Evolutionary conservation across 768 basidiomycete species (phyloP).

Genomic region (Rhodotorula taiwanensis): DNA sequence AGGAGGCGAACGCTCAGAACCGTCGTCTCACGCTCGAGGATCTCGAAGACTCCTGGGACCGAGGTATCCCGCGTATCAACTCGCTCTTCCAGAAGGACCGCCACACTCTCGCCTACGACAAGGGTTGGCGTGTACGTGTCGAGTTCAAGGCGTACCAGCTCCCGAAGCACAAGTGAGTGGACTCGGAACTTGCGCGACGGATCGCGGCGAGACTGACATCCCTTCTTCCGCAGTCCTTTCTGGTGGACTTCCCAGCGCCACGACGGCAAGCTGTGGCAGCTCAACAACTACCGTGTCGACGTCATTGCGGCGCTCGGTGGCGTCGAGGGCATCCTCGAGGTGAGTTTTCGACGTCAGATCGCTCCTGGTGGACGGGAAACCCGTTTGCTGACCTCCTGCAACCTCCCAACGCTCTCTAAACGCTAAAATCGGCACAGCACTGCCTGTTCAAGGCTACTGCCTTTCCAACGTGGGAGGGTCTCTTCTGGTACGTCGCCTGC

Average conservation of each 20-base stretch:
- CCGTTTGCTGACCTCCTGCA: neutral
- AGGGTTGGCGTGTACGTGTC: constrained; percentile 95
- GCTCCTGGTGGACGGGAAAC: too few species aligned
- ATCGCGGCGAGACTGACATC: constrained; percentile 15
- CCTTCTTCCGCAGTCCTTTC: constrained; percentile 74
- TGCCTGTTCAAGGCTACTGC: neutral
- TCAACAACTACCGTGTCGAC: constrained; percentile 97
- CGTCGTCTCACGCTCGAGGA: constrained; percentile 93
- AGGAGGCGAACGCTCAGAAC: constrained; percentile 98
- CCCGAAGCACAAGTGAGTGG: constrained; percentile 51
- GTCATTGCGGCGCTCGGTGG: constrained; percentile 96
- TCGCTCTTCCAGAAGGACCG: constrained; percentile 96
- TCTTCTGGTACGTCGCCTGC: neutral
- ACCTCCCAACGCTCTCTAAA: constrained; percentile 32
- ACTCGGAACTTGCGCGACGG: constrained; percentile 9
- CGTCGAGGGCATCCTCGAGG: constrained; percentile 61
- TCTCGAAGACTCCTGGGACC: constrained; percentile 97
- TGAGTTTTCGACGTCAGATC: neutral
- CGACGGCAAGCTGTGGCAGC: constrained; percentile 72
- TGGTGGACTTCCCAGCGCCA: constrained; percentile 97
- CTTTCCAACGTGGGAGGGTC: neutral
- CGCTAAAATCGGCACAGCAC: neutral
- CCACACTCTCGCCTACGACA: constrained; percentile 82
- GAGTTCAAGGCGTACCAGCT: constrained; percentile 98
- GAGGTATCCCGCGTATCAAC: constrained; percentile 96